Conservation (phyloP, 768 basidiomycete species). For the Cantharellus anzutake region DNA sequence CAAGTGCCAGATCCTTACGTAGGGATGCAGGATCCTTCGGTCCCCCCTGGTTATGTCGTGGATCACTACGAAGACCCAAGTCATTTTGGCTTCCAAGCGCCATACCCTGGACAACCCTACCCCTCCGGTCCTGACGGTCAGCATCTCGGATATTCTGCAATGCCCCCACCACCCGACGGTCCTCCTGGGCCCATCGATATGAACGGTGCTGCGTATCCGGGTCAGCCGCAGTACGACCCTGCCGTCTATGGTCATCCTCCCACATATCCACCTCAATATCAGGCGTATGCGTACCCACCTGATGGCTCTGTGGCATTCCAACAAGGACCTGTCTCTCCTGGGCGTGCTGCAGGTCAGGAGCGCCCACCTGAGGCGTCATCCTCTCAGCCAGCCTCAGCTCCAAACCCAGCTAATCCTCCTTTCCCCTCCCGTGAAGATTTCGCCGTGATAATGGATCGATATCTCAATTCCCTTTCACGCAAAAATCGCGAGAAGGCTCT, state of each 20-base stretch:
- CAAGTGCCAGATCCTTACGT: not conserved
- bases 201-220: not conserved
- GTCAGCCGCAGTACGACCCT: not conserved
- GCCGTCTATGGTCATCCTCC: not conserved
- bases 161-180: not conserved
- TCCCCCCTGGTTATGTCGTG: not conserved
- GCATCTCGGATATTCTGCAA: not conserved
- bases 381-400: not conserved
- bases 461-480: not conserved
- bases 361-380: not conserved
- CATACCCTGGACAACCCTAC: not conserved
- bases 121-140: not conserved
- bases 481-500: not conserved
- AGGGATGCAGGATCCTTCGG: not conserved
- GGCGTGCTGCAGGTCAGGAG: not conserved
- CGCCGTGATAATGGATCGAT: not conserved
- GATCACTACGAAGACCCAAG: not conserved
- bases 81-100: not conserved
- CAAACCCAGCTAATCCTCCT: not conserved
- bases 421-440: not conserved
- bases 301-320: not conserved
- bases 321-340: not conserved
- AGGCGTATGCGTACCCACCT: not conserved
- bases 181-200: not conserved
- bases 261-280: not conserved